A percentile compares a stretch with the other conserved stretches of the same genome.
Conservation (phyloP, 2,329 filamentous ascomycete species). For the Lasiodiplodia sp. region DNA sequence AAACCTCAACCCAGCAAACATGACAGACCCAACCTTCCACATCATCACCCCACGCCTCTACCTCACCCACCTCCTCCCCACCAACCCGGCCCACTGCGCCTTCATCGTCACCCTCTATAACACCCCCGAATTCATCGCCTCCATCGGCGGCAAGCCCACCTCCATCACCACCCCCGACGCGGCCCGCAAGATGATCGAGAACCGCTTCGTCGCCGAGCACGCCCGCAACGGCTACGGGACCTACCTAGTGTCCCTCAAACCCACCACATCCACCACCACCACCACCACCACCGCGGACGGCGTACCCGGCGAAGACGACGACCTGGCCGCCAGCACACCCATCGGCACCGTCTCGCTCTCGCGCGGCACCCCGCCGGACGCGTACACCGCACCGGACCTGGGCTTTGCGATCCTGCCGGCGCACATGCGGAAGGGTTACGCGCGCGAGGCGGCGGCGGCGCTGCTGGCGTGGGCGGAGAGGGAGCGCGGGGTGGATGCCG, state of each 20-base stretch:
- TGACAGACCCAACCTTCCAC: slow-evolving; percentile 35
- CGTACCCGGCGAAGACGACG: slow-evolving; percentile 4
- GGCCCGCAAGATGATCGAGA: slow-evolving; percentile 30
- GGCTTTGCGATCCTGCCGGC: slow-evolving; percentile 34
- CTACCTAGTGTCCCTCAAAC: slow-evolving; percentile 39
- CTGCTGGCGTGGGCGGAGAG: slow-evolving; percentile 27
- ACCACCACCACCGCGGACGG: background rate
- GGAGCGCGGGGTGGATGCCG: slow-evolving; percentile 22
- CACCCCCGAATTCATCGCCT: slow-evolving; percentile 35
- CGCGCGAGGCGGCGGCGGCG: slow-evolving; percentile 32
- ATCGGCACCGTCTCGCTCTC: slow-evolving; percentile 39
- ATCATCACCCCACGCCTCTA: slow-evolving; percentile 38
- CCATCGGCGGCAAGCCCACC: slow-evolving; percentile 31
- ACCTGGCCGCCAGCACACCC: slow-evolving; percentile 31
- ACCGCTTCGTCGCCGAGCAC: slow-evolving; percentile 32
- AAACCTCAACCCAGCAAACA: background rate
- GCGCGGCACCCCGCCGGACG: slow-evolving; percentile 32
- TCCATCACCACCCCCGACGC: slow-evolving; percentile 33
- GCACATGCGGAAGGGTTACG: slow-evolving; percentile 36
- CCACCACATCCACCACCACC: background rate
- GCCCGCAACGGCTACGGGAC: slow-evolving; percentile 40
- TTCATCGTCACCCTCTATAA: slow-evolving; percentile 40
- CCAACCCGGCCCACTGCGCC: slow-evolving; percentile 37
- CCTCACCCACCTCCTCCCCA: slow-evolving; percentile 35
- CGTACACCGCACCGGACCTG: slow-evolving; percentile 36